A percentile compares a stretch with the other conserved stretches of the same genome.
These are phyloP conservation scores for Borealophlyctis nickersoniae DNA, from an alignment of 192 early-diverging fungal species.

Conservation along the genomic window DNA sequence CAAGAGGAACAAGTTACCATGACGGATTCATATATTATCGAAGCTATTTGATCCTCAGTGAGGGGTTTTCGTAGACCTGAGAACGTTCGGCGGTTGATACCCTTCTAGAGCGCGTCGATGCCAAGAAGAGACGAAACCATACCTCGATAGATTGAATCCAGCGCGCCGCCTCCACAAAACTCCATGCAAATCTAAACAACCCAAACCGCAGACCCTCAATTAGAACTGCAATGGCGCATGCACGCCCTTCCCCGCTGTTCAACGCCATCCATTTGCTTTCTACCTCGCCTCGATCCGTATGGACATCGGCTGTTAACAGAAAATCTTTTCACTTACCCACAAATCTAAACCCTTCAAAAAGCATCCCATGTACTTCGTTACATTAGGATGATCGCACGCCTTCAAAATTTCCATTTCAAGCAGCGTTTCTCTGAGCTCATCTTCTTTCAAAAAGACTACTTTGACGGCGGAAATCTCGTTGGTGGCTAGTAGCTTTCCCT, in stretches of 20 bases:
- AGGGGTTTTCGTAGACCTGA: slow-evolving; percentile 42
- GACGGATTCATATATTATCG: slow-evolving; percentile 57
- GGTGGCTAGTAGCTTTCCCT: slow-evolving; percentile 51
- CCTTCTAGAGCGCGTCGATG: background rate
- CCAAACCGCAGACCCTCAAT: no score
- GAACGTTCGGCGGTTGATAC: background rate
- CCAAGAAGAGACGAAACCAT: slow-evolving; percentile 1
- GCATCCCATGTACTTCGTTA: slow-evolving; percentile 56
- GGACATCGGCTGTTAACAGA: no score
- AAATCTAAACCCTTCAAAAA: slow-evolving; percentile 63
- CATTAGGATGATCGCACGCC: slow-evolving; percentile 54
- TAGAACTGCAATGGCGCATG: no score
- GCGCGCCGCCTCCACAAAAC: slow-evolving; percentile 55
- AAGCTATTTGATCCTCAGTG: slow-evolving; percentile 53
- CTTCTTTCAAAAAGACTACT: slow-evolving; percentile 64
- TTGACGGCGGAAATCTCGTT: slow-evolving; percentile 59
- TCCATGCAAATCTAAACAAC: slow-evolving; percentile 61
- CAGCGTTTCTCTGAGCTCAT: slow-evolving; percentile 62
- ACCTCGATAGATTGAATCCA: slow-evolving; percentile 62
- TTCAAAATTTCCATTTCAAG: slow-evolving; percentile 68
- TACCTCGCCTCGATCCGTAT: no score
- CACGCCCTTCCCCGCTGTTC: background rate
- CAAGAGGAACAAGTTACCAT: slow-evolving; percentile 30
- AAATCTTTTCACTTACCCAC: slow-evolving; percentile 44
- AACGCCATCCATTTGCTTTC: background rate